Evolutionary conservation across 2,329 filamentous ascomycete genomes (phyloP), one percentile per base, ranked within the genome.

Genomic region (Ophiostoma montium): DNA sequence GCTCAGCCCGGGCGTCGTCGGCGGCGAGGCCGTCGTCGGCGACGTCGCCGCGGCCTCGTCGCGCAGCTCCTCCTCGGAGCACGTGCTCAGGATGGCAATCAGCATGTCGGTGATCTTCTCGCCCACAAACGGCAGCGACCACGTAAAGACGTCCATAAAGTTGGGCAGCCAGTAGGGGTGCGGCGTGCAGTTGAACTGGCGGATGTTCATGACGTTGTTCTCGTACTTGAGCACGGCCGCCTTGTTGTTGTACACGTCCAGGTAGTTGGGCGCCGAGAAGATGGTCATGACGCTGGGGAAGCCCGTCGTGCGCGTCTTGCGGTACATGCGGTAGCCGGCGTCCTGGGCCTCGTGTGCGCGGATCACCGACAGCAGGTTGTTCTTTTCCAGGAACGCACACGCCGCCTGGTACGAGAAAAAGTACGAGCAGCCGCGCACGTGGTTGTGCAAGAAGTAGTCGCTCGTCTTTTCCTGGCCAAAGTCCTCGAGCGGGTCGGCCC

Each of bases 61-160:
- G 63, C 94, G 86, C 49, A 98, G 80, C 65, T 98, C 88, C 61
- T 98, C 92, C 68, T 98, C 94, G n/a, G 92, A 95, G 71, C 89
- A 96, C 16, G 87, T 96, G 71, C 94, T 95, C 58, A 98, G 74
- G 61, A 98, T 98, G 38, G 89, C 90, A 63, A 98, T 95, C 56
- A 98, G 80, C 92, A 98, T 98, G 62, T 98, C 92, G 16, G 92
- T 96, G 61, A 98, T 89, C 76, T 98, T 98, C 68, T 98, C 92
- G 54, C 92, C 90, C 21, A 98, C 92, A 67, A 98, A 98, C 0
- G 92, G 92, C 53, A 98, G 74, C 32, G 92, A 98, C 92, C 92
- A 98, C n/a, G 92, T 98, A 64, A 98, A 98, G 55, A 98, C 92
- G 62, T 98, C 92, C 92, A 98, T 98, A 64, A 98, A 98, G 71